phyloP scores from a whole-genome alignment of 306 rosid genomes.

The Corylus heterophylla region DNA sequence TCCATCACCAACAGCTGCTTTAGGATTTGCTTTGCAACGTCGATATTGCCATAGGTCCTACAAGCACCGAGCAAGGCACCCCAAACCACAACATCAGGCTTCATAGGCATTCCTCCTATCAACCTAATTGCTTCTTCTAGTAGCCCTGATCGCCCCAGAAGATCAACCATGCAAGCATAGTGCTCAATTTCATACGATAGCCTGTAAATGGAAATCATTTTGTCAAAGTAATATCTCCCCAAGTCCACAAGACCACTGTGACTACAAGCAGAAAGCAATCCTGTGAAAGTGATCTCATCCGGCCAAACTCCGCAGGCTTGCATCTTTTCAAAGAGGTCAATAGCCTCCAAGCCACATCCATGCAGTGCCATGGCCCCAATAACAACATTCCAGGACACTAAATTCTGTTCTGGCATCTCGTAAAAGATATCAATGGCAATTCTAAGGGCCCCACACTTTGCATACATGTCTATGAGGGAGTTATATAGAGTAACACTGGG shows the following conservation, averaged over 20 bases:
- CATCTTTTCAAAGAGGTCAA: conserved; percentile 59
- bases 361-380: conserved; percentile 70
- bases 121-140: conserved; percentile 59
- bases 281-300: conserved; percentile 70
- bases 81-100: conserved; percentile 69
- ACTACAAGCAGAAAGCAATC: conserved; percentile 76
- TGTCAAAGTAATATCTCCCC: conserved; percentile 55
- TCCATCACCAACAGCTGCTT: conserved; percentile 69
- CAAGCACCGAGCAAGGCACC: conserved; percentile 86
- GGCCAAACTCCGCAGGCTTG: conserved; percentile 45
- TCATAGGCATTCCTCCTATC: conserved; percentile 61
- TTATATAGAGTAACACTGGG: conserved; percentile 45
- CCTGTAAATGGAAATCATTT: conserved; percentile 45
- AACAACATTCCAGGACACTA: conserved; percentile 66
- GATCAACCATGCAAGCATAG: conserved; percentile 77
- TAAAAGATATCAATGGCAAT: conserved; percentile 50
- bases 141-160: conserved; percentile 66
- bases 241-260: conserved; percentile 60
- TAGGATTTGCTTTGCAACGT: conserved; percentile 57
- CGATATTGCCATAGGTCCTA: conserved; percentile 54
- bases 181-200: conserved; percentile 61
- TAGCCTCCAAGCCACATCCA: conserved; percentile 61
- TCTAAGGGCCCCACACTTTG: conserved; percentile 64
- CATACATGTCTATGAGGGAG: conserved; percentile 68
- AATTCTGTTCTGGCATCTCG: conserved; percentile 48